Base-by-base conservation (phyloP, 148 eudicot genomes). In the Mesembryanthemum crystallinum region DNA sequence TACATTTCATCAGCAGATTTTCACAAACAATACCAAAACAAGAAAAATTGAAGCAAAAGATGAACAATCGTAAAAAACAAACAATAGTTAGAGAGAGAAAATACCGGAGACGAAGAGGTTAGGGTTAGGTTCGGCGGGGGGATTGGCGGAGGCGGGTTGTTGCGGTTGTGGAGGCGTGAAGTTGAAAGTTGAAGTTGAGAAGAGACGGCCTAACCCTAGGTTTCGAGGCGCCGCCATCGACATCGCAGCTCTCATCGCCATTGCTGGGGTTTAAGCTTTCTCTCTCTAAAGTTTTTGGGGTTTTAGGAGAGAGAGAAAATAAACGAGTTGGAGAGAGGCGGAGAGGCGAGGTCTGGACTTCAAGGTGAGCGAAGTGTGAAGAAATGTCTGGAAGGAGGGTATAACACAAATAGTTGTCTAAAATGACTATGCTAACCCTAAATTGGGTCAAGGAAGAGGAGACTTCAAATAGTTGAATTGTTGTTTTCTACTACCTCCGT, bases 91-190 rank as follows among this genome's bases (percentile, higher is more conserved):
- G 52, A 69, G 67, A 63, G 43, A 67, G 14, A 49, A 11, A 20
- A 45, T 42, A 79, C 86, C 83, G 58, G 83, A 80, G 67, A 83
- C 78, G 67, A 83, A 80, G n/a, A 80, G 79, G 66, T 80, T 83
- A 23, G 86, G 73, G 24, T 57, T 69, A 17, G 86, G 86, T 0
- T 80, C 83, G 11, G 83, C 83, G 14, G 59, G 69, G 32, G 83
- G 76, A 39, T 66, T 63, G 49, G 76, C 21, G 17, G 77, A 8
- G 21, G 73, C 21, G n/a, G 73, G 57, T 9, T 70, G 60, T 4
- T 76, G 6, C 4, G 70, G 15, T 10, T 77, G 75, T 14, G 83
- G 76, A 14, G 86, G 83, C 30, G 52, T 49, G 33, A 79, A 79
- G 62, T 68, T 69, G 76, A 69, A 83, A 0, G 77, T 27, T 9